Percentiles rank a stretch among this genome's conserved stretches.
Conservation (phyloP, 345 rosid species). For the Arabidopsis arenosa region DNA sequence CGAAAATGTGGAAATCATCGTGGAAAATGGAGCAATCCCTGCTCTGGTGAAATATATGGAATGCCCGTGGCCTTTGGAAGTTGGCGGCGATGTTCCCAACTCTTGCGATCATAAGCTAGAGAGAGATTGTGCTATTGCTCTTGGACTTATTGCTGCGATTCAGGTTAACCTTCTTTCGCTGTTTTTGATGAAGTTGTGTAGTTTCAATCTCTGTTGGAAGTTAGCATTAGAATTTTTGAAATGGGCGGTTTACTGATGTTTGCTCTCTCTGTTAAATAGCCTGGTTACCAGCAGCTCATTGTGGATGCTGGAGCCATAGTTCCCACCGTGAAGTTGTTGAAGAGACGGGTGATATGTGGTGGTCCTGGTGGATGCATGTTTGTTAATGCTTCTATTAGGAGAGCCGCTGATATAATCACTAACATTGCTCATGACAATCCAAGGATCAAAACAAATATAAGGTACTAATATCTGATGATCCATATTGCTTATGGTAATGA, state of each 20-base stretch:
- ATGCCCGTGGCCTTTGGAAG: conserved; percentile 32
- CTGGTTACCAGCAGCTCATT: conserved; percentile 71
- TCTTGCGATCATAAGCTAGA: conserved; percentile 58
- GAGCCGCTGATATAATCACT: conserved; percentile 80
- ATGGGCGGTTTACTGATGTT: background rate
- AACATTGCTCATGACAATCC: conserved; percentile 79
- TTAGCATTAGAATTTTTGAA: background rate
- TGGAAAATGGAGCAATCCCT: conserved; percentile 69
- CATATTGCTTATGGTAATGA: background rate
- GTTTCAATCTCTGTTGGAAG: background rate
- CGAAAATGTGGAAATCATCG: conserved; percentile 58
- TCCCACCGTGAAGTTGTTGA: conserved; percentile 61
- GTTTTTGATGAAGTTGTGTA: background rate
- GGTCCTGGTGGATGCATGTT: background rate
- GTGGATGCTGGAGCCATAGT: conserved; percentile 75
- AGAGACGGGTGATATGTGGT: conserved; percentile 45
- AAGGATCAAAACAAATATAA: conserved; percentile 61
- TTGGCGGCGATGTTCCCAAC: conserved; percentile 14
- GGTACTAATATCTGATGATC: conserved; percentile 46
- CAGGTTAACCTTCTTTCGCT: conserved; percentile 42
- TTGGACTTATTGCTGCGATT: conserved; percentile 71
- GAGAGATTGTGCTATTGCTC: conserved; percentile 62
- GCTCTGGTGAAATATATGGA: conserved; percentile 60
- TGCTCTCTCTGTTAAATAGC: conserved; percentile 48
- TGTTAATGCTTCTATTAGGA: conserved; percentile 56